phyloP scores from a whole-genome alignment of 2,329 filamentous ascomycete genomes.

The Beauveria bassiana region DNA sequence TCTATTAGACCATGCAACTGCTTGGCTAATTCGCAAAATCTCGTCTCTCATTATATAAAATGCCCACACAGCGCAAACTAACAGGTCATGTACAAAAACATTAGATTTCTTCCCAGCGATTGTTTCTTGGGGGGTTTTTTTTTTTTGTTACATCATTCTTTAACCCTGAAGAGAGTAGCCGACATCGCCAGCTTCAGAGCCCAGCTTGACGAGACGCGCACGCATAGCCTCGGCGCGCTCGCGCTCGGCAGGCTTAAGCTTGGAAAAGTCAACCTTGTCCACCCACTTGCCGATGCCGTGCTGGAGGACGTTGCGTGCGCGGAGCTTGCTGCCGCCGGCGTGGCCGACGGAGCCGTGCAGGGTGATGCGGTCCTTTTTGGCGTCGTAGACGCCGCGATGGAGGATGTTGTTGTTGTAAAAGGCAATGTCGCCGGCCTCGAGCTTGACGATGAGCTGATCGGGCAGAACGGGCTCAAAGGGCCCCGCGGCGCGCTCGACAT shows the following conservation, averaged over 20 bases:
- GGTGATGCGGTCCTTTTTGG: constrained; percentile 55
- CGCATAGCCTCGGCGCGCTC: constrained; percentile 56
- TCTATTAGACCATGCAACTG: too few species aligned
- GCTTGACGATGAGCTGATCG: constrained; percentile 55
- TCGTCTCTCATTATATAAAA: not conserved
- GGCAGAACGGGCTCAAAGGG: constrained; percentile 56
- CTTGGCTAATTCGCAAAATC: too few species aligned
- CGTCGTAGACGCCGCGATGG: constrained; percentile 60
- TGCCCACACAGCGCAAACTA: not conserved
- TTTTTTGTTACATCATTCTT: not conserved
- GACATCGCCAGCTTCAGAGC: constrained; percentile 50
- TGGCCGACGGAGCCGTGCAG: constrained; percentile 66
- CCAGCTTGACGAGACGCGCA: constrained; percentile 53
- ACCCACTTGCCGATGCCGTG: constrained; percentile 66
- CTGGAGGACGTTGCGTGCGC: constrained; percentile 67
- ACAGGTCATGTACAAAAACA: not conserved
- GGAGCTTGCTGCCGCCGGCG: constrained; percentile 40
- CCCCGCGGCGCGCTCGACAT: constrained; percentile 57
- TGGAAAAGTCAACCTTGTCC: constrained; percentile 46
- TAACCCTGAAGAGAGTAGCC: constrained; percentile 55
- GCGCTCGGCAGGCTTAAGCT: constrained; percentile 34
- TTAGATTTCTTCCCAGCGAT: not conserved
- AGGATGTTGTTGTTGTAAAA: constrained; percentile 92
- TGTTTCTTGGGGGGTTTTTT: not conserved
- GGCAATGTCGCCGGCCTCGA: constrained; percentile 68